Evolutionary conservation across 2,329 filamentous ascomycete genomes (phyloP).

Genomic region (Dothiorella sarmentorum): DNA sequence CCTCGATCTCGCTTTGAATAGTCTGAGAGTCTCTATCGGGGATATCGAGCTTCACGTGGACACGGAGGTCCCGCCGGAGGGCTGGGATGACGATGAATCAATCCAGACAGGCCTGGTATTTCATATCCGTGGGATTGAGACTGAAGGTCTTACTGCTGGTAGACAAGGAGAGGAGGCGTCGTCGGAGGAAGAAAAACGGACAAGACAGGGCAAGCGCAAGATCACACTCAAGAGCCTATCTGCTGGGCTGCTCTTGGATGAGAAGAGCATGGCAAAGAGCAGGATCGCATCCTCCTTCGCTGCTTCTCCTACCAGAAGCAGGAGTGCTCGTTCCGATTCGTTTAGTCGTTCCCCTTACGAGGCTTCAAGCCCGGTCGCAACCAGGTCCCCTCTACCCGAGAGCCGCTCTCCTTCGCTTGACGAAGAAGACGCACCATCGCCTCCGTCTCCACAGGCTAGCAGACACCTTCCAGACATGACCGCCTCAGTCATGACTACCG

Average conservation of each 20-base stretch:
- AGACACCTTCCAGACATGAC: constrained; percentile 19
- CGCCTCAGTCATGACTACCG: constrained; percentile 32
- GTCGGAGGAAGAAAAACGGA: neutral
- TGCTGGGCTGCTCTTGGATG: constrained; percentile 48
- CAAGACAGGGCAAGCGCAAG: constrained; percentile 63
- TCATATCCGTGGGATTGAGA: constrained; percentile 60
- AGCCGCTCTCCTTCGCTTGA: neutral
- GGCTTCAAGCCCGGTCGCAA: neutral
- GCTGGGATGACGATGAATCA: constrained; percentile 58
- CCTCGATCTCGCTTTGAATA: constrained; percentile 69
- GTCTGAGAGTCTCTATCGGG: constrained; percentile 63
- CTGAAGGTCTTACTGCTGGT: constrained; percentile 57
- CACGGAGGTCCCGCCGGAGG: constrained; percentile 41
- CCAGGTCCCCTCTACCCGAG: neutral
- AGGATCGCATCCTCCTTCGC: neutral
- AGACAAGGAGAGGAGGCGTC: constrained; percentile 21
- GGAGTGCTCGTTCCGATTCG: neutral
- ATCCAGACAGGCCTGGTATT: constrained; percentile 36
- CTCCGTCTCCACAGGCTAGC: neutral
- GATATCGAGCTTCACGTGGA: constrained; percentile 66
- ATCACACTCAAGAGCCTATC: constrained; percentile 62
- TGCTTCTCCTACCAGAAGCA: neutral
- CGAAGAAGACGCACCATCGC: neutral
- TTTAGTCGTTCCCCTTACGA: neutral
- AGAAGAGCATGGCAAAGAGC: constrained; percentile 15